Conservation (phyloP, 768 basidiomycete species). For the Serendipita sp. region DNA sequence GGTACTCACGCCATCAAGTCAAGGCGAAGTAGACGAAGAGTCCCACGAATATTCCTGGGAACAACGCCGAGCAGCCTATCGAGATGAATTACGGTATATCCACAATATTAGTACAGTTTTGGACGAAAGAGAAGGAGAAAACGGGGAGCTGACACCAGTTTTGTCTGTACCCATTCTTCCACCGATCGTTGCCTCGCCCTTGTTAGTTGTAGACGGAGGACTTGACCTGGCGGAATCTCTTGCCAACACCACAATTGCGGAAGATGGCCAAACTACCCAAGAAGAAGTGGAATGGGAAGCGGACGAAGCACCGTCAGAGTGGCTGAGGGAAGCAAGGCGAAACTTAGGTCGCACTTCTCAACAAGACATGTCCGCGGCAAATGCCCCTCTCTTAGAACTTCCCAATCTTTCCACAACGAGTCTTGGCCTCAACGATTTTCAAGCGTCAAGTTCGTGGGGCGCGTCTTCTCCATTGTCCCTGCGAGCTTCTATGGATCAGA, state of each 20-base stretch:
- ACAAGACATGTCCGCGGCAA: neutral
- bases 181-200: neutral
- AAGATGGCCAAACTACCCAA: neutral
- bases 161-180: neutral
- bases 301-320: neutral
- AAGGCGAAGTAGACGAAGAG: neutral
- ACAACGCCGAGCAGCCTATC: neutral
- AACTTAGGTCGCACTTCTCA: neutral
- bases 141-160: neutral
- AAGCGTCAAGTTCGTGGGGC: too few species aligned
- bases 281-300: conserved; percentile 2
- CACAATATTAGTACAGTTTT: neutral
- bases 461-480: neutral
- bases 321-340: neutral
- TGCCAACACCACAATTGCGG: neutral
- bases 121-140: neutral
- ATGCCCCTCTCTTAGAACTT: neutral
- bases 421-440: neutral
- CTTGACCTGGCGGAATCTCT: neutral
- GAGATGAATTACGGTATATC: neutral
- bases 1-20: neutral
- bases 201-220: neutral
- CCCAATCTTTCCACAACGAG: neutral
- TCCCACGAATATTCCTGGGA: neutral
- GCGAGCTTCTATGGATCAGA: neutral